Evolutionary conservation across 2,329 filamentous ascomycete species (phyloP), one percentile per base, ranked within the genome.

Genomic region (Cephalotrichum gorgonifer): DNA sequence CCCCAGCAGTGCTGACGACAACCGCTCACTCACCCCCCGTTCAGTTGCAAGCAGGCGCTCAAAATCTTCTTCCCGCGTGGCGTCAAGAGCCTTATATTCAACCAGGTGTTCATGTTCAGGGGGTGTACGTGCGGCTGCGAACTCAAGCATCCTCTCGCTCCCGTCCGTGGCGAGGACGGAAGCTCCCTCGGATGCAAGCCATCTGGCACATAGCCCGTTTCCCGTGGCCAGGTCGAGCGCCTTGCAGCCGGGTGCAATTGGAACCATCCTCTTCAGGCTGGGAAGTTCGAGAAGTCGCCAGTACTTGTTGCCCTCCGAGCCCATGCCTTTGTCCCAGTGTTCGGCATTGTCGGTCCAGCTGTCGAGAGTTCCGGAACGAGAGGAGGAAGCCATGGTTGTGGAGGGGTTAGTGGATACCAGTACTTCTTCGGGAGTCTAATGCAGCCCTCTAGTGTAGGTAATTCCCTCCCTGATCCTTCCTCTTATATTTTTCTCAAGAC

Each of bases 191-290:
- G 55, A 55, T 1, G 63, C 65, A 15, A 76, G 60, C 62, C 66
- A 69, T 22, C 71, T 65, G 15, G 72, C 69, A 17, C 67, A 65
- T 25, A 75, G 63, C 23, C 72, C 72, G 50, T 74, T 75, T 35
- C 72, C 72, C 0, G 70, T 73, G 3, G 71, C 69, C n/a, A 76
- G 60, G 49, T 75, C 72, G 6, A 75, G 61, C 0, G 68, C 68
- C 6, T 56, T 56, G 46, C 65, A 58, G 1, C 56, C 58, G 0
- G 48, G 52, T 14, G 55, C 50, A 14, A 58, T 52, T 2, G 53
- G 50, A 1, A 69, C 56, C 26, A 74, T 58, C 4, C 64, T 61
- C 14, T 58, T 46, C 2, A 75, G 62, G 2, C 57, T 60, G 0
- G 72, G 72, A 27, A 67, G 59, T 47, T 73, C 64, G 26, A 73